Percentiles rank a stretch among this genome's conserved stretches.
These are phyloP conservation scores for Dioscorea cayenensis DNA, from an alignment of 116 monocot species.

Conservation along the genomic window DNA sequence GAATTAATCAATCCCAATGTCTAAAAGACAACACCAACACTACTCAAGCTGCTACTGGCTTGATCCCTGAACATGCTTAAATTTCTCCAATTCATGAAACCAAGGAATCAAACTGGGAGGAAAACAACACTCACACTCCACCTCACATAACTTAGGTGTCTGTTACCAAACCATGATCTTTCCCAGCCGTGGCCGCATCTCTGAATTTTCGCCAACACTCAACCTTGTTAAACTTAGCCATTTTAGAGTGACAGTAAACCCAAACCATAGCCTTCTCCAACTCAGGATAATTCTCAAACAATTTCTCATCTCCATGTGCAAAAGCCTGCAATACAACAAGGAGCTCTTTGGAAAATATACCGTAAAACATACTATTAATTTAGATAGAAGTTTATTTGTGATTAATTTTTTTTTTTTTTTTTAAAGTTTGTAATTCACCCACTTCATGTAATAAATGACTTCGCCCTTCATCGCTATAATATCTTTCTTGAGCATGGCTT, in stretches of 20 bases:
- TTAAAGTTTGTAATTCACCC: too few relatives aligned
- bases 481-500: too few relatives aligned
- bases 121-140: constrained; percentile 63
- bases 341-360: constrained; percentile 83
- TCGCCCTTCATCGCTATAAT: too few relatives aligned
- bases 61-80: neutral
- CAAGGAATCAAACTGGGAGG: constrained; percentile 50
- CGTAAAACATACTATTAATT: too few relatives aligned
- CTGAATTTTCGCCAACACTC: too few relatives aligned
- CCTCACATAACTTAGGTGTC: constrained; percentile 33
- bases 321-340: constrained; percentile 90
- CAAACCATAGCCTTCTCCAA: too few relatives aligned
- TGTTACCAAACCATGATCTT: constrained; percentile 52
- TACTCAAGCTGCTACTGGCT: neutral
- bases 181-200: neutral
- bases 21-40: neutral
- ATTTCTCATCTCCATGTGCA: constrained; percentile 59
- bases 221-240: too few relatives aligned
- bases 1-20: too few relatives aligned
- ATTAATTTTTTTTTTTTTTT: too few relatives aligned
- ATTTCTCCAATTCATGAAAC: constrained; percentile 2
- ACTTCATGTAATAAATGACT: too few relatives aligned
- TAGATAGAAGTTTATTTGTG: too few relatives aligned
- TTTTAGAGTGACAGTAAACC: too few relatives aligned
- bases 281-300: constrained; percentile 64